phyloP scores from a whole-genome alignment of 495 filamentous ascomycete genomes.

The Penicillium psychrofluorescens region DNA sequence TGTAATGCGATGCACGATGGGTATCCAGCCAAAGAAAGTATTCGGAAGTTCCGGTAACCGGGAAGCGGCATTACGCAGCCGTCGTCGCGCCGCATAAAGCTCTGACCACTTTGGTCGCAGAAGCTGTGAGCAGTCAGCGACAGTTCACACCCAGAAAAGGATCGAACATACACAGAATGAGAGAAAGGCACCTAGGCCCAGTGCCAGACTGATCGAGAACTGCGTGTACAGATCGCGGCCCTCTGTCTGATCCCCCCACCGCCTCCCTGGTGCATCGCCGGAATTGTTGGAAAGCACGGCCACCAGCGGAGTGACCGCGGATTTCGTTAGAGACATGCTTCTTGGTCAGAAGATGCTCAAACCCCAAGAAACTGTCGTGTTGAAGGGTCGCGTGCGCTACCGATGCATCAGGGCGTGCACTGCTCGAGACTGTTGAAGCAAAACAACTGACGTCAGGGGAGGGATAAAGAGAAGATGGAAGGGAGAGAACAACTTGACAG shows the following conservation, averaged over 20 bases:
- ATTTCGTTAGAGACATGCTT: slow-evolving; percentile 28
- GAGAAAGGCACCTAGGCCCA: slow-evolving; percentile 54
- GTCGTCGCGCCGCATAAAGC: slow-evolving; percentile 84
- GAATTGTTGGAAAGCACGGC: slow-evolving; percentile 15
- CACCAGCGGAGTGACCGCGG: slow-evolving; percentile 19
- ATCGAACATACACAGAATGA: slow-evolving; percentile 50
- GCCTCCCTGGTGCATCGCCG: slow-evolving; percentile 13
- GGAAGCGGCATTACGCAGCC: slow-evolving; percentile 59
- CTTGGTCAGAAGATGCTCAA: slow-evolving; percentile 2
- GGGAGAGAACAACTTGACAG: background rate
- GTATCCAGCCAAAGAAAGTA: slow-evolving; percentile 90
- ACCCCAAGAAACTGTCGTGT: slow-evolving; percentile 9
- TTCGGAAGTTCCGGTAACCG: slow-evolving; percentile 76
- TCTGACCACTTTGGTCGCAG: slow-evolving; percentile 87
- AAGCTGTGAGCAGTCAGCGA: slow-evolving; percentile 31
- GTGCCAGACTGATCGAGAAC: slow-evolving; percentile 46
- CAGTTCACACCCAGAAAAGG: background rate
- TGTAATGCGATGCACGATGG: slow-evolving; percentile 76
- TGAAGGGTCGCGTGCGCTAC: slow-evolving; percentile 4
- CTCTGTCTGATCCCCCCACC: slow-evolving; percentile 30
- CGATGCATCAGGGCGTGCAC: slow-evolving; percentile 10
- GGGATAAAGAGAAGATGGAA: background rate
- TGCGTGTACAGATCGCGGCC: slow-evolving; percentile 53
- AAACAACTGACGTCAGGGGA: slow-evolving; percentile 27
- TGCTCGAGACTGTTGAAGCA: background rate